Evolutionary conservation across 2,329 filamentous ascomycete genomes (phyloP), one percentile per base, ranked within the genome.

Genomic region (Alternaria metachromatica): DNA sequence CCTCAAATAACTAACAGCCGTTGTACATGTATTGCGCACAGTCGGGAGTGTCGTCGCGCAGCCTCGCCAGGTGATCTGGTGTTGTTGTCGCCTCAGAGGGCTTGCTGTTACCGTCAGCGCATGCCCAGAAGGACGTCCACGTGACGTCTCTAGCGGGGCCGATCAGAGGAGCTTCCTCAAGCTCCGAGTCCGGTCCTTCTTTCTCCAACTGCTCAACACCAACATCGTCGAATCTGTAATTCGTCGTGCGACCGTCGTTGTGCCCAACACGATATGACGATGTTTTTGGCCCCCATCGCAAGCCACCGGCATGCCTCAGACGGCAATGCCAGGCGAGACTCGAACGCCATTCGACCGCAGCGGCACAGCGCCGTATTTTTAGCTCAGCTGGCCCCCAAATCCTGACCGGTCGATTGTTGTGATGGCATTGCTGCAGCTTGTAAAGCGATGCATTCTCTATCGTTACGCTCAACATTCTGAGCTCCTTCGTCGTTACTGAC

Each of bases 331-430:
- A 69, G 46, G 50, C 56, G 62, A 68, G 48, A 44, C 37, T 58
- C 56, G 30, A 62, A 60, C 41, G 43, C 43, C 23, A 26, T 65
- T 65, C 57, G 58, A 55, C 63, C 55, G 50, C 30, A 44, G 50
- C 57, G 54, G 53, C 57, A 63, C 64, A 66, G 46, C 57, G 57
- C 55, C 57, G 64, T 66, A 66, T 71, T 63, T 65, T 65, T 69
- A 68, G 67, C 65, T 62, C 59, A 56, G 45, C 61, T 62, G 51
- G 55, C 54, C 57, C 55, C 23, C 63, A 25, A 53, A 43, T 10
- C n/a, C 23, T 46, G 43, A 30, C 15, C 21, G 37, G 21, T 9
- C 23, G 33, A 33, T 33, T 21, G 44, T 37, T 51, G 18, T 33
- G 37, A 33, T 26, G 9, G 43, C 37, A 45, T 55, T 9, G 60